phyloP scores from a whole-genome alignment of 257 asterid species.

The Fraxinus quadrangulata region DNA sequence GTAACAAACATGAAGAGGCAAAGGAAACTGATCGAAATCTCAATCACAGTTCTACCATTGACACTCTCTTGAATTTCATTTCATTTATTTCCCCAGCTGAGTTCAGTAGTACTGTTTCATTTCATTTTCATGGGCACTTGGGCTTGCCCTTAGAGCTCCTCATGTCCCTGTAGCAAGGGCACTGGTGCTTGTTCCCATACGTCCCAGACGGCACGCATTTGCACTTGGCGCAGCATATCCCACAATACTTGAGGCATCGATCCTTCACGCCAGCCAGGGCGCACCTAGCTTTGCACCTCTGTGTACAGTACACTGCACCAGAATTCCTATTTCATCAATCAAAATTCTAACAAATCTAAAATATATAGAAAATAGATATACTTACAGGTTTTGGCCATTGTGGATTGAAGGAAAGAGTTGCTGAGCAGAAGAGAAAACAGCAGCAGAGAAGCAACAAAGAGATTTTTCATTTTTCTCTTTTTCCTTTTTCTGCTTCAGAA shows the following conservation, averaged over 20 bases:
- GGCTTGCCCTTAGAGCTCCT: conserved; percentile 47
- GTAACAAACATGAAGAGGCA: too few species aligned
- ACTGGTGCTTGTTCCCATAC: conserved; percentile 44
- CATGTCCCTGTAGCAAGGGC: conserved; percentile 46
- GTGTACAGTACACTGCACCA: conserved; percentile 28
- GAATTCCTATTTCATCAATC: not conserved
- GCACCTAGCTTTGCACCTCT: conserved; percentile 39
- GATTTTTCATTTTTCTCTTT: conserved; percentile 34
- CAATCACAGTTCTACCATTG: not conserved
- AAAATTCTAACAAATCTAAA: not conserved
- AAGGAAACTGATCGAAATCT: not conserved
- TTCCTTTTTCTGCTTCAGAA: not conserved
- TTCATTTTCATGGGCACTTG: conserved; percentile 43
- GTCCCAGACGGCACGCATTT: conserved; percentile 52
- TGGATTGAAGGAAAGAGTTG: conserved; percentile 27
- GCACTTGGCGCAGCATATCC: conserved; percentile 46
- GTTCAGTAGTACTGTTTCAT: too few species aligned
- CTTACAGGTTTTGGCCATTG: conserved; percentile 41
- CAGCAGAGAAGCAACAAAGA: conserved; percentile 36
- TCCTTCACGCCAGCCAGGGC: conserved; percentile 36
- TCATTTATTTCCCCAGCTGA: too few species aligned
- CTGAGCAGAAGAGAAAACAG: conserved; percentile 24
- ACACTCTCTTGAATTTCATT: too few species aligned
- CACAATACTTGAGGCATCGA: conserved; percentile 41
- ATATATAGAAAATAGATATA: not conserved